A percentile compares a stretch with the other conserved stretches of the same genome.
These are phyloP conservation scores for Drechslerella coelobrocha DNA, from an alignment of 2,329 filamentous ascomycete species.

Conservation along the genomic window DNA sequence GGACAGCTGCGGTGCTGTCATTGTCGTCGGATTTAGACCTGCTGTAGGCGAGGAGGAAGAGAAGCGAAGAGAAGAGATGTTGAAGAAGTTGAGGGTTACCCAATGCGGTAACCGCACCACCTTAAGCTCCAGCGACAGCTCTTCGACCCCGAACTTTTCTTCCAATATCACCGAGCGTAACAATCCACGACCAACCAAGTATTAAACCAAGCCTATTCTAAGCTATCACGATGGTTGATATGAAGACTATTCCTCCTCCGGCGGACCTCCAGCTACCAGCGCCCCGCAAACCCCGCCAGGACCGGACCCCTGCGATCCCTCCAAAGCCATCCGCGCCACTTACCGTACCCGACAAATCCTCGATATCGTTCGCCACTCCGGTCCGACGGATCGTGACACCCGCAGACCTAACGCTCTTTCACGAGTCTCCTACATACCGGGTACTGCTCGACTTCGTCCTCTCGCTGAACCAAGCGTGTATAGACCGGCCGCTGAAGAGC, in stretches of 20 bases:
- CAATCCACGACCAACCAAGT: not conserved
- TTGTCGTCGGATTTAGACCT: slow-evolving; percentile 6
- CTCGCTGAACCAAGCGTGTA: slow-evolving; percentile 79
- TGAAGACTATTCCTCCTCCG: not conserved
- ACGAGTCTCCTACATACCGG: slow-evolving; percentile 75
- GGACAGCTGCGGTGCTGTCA: slow-evolving; percentile 13
- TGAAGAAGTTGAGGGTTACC: slow-evolving; percentile 27
- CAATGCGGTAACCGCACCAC: not conserved
- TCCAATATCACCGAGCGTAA: not conserved
- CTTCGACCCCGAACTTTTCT: not conserved
- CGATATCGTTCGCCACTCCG: slow-evolving; percentile 70
- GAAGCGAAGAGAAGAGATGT: slow-evolving; percentile 28
- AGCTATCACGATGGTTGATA: slow-evolving; percentile 31
- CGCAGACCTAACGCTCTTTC: slow-evolving; percentile 80
- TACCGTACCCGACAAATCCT: slow-evolving; percentile 68
- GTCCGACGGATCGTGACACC: slow-evolving; percentile 80
- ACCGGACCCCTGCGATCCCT: slow-evolving; percentile 47
- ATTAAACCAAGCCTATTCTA: not conserved
- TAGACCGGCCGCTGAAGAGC: slow-evolving; percentile 62
- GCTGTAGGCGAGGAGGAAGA: not conserved
- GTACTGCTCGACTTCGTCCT: slow-evolving; percentile 87
- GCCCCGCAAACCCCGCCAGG: slow-evolving; percentile 42
- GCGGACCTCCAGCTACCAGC: slow-evolving; percentile 31
- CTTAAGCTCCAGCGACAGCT: not conserved
- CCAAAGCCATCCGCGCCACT: slow-evolving; percentile 59